A percentile compares a stretch with the other conserved stretches of the same genome.
phyloP scores from a whole-genome alignment of 768 basidiomycete genomes.

The Astraeus odoratus region DNA sequence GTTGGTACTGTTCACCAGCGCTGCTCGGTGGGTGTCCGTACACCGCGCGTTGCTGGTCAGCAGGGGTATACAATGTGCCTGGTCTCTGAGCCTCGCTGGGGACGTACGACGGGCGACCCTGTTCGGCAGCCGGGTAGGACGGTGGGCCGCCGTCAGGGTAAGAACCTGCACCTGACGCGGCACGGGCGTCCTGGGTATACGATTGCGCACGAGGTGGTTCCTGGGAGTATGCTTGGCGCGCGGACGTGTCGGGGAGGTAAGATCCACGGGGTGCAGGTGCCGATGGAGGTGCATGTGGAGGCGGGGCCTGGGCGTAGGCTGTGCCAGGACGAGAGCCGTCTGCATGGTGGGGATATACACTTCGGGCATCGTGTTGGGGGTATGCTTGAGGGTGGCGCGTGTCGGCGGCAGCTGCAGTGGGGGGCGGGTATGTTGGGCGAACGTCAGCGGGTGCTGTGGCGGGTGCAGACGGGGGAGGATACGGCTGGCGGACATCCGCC shows the following conservation, averaged over 20 bases:
- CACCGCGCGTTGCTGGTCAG: neutral
- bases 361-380: conserved; percentile 16
- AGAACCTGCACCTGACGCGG: conserved; percentile 12
- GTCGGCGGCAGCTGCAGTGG: neutral
- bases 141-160: conserved; percentile 4
- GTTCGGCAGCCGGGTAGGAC: neutral
- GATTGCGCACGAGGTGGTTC: neutral
- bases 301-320: conserved; percentile 15
- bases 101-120: neutral
- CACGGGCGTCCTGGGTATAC: conserved; percentile 6
- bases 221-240: neutral
- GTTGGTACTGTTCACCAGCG: too few relatives aligned
- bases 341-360: conserved; percentile 13
- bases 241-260: conserved; percentile 2
- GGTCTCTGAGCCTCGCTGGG: conserved; percentile 1
- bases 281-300: conserved; percentile 18
- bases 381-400: neutral
- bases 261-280: conserved; percentile 6
- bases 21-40: neutral
- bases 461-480: conserved; percentile 10
- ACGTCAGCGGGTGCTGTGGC: conserved; percentile 5
- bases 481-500: conserved; percentile 5
- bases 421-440: conserved; percentile 7
- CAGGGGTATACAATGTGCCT: neutral
- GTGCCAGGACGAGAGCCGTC: conserved; percentile 17